Percentiles rank a stretch among this genome's conserved stretches.
phyloP scores from a whole-genome alignment of 1,284 basidiomycete genomes.

The Microbotryomycetes sp. region DNA sequence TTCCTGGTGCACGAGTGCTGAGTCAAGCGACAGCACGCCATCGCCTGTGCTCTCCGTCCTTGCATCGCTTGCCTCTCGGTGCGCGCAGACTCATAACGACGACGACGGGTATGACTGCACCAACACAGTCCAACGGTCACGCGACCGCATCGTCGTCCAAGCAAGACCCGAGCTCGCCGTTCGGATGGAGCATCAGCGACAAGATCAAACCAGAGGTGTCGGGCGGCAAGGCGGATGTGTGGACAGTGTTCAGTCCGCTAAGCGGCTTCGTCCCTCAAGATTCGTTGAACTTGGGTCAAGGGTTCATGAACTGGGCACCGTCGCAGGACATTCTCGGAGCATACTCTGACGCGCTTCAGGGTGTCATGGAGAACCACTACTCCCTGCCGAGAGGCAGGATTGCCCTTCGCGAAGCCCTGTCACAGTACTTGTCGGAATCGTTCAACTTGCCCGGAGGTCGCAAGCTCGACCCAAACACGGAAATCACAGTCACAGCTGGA shows the following conservation, averaged over 20 bases:
- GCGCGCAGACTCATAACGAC: too few species aligned
- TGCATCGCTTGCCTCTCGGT: too few species aligned
- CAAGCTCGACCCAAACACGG: conserved; percentile 70
- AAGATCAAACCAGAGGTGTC: conserved; percentile 17
- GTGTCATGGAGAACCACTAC: conserved; percentile 45
- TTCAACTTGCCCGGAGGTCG: conserved; percentile 53
- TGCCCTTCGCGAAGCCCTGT: conserved; percentile 76
- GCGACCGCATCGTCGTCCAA: background rate
- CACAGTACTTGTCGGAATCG: conserved; percentile 54
- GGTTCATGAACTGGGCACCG: conserved; percentile 51
- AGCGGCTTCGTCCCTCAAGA: conserved; percentile 35
- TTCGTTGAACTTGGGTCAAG: conserved; percentile 37
- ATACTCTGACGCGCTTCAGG: conserved; percentile 61
- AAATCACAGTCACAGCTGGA: conserved; percentile 90
- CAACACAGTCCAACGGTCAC: background rate
- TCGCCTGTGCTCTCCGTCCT: too few species aligned
- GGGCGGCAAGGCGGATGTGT: conserved; percentile 26
- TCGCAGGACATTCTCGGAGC: conserved; percentile 74
- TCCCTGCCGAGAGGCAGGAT: conserved; percentile 65
- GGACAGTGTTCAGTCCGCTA: conserved; percentile 32
- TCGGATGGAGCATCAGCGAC: conserved; percentile 19
- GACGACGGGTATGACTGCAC: background rate
- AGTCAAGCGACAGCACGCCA: too few species aligned
- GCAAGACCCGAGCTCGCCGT: background rate
- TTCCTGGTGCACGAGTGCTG: too few species aligned